phyloP scores from a whole-genome alignment of 2,329 filamentous ascomycete genomes.

The Catunica adiposa region DNA sequence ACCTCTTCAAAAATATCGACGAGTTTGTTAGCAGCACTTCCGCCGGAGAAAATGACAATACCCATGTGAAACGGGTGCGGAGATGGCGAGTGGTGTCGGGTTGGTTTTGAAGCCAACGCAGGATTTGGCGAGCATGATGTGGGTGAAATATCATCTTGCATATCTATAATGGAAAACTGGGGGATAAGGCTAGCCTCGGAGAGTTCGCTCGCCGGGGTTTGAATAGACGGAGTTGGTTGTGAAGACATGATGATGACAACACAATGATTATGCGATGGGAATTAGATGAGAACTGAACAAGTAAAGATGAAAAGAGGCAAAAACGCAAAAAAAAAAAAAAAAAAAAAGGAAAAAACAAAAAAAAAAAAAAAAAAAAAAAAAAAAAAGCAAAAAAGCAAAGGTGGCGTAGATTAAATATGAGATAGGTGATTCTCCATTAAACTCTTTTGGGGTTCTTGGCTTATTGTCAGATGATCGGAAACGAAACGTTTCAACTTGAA shows the following conservation, averaged over 20 bases:
- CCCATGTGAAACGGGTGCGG: constrained; percentile 22
- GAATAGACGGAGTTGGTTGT: neutral
- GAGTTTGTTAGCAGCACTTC: constrained; percentile 84
- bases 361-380: too few species aligned
- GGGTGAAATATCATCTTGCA: neutral
- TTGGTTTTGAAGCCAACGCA: neutral
- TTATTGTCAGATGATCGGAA: neutral
- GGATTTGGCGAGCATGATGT: neutral
- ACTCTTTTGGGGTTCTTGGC: neutral
- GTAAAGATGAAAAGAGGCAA: too few species aligned
- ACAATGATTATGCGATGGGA: too few species aligned
- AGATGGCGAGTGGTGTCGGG: neutral
- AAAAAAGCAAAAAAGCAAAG: too few species aligned
- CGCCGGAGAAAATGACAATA: constrained; percentile 78
- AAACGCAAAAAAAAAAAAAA: too few species aligned
- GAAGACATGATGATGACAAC: neutral
- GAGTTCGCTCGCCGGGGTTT: neutral
- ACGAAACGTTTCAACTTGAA: neutral
- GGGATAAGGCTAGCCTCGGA: neutral
- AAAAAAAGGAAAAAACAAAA: too few species aligned
- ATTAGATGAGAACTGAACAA: too few species aligned
- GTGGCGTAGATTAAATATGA: too few species aligned
- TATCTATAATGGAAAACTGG: neutral
- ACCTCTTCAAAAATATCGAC: constrained; percentile 73
- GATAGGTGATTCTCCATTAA: neutral